These are phyloP conservation scores for Podaxis sp. DNA, from an alignment of 768 basidiomycete species.

Conservation along the genomic window DNA sequence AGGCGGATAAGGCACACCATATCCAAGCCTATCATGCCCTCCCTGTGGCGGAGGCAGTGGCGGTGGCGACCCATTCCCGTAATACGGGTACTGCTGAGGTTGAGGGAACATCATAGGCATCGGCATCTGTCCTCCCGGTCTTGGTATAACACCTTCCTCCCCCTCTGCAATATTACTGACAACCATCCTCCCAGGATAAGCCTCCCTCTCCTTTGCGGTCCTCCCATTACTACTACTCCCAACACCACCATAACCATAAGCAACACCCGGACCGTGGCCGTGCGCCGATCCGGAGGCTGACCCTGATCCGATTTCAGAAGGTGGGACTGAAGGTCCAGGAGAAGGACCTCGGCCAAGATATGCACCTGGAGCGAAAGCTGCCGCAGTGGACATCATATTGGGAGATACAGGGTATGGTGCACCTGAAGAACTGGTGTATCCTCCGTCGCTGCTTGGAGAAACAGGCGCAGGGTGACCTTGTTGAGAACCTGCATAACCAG, in stretches of 20 bases:
- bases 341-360: neutral
- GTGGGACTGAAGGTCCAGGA: slow-evolving; percentile 11
- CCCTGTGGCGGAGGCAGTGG: neutral
- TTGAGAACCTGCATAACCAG: neutral
- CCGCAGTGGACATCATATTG: neutral
- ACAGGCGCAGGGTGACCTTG: neutral
- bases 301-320: slow-evolving; percentile 7
- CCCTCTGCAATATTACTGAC: slow-evolving; percentile 6
- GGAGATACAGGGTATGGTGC: neutral
- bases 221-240: neutral
- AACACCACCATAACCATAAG: too few relatives aligned
- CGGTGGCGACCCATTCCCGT: neutral
- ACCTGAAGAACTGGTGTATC: slow-evolving; percentile 2
- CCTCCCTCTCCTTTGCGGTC: slow-evolving; percentile 27
- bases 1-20: too few relatives aligned
- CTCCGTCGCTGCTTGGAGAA: neutral
- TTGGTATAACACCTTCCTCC: neutral
- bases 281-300: slow-evolving; percentile 2
- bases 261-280: neutral
- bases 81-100: neutral
- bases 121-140: neutral
- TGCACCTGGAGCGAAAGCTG: neutral
- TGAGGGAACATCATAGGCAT: neutral
- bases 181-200: slow-evolving; percentile 12
- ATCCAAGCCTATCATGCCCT: neutral